Base-by-base conservation (phyloP, 345 rosid species). In the Salix koriyanagi region DNA sequence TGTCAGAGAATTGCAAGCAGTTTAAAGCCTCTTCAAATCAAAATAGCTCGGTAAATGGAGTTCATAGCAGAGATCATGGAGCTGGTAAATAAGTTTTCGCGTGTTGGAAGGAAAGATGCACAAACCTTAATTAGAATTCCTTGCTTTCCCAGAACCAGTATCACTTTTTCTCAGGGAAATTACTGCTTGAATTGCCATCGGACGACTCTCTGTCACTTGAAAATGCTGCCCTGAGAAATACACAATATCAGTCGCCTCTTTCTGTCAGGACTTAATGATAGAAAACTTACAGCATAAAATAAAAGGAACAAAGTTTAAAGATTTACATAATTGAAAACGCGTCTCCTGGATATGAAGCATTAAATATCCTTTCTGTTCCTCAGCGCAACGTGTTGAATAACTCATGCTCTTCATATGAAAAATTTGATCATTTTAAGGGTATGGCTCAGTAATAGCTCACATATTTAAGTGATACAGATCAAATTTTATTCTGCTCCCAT, bases 181-280 rank as follows among this genome's bases (percentile, higher is more conserved):
- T 81, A 79, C 75, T 71, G 65, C 80, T 88, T 30, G 92, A 83
- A 86, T 77, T 83, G 76, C 85, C 82, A 82, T 84, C 91, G 74
- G 39, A 71, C 42, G 77, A 80, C 78, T 70, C 92, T 75, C 83
- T 81, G 66, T 64, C 85, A 73, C 77, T 83, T 76, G 99, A 97
- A 89, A 96, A 96, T 64, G 97, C 97, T 80, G 97, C 97, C 62
- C 97, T 94, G 60, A 94, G 97, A 83, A 96, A 87, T 75, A 94
- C 99, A 78, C 97, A 94, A 66, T 91, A 96, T 84, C 99, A 96
- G 77, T 91, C 94, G 77, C 92, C 97, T 44, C 88, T 85, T 52
- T 91, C 97, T 62, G 94, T 90, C 83, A 96, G 86, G 77, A 96
- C 95, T 97, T 94, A 86, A 86, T 21, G 18, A 16, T 34, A 16